Percentiles rank a stretch among this genome's conserved stretches.
Evolutionary conservation across 352 stramenopile species (phyloP).

Genomic region (Aphanomyces astaci): DNA sequence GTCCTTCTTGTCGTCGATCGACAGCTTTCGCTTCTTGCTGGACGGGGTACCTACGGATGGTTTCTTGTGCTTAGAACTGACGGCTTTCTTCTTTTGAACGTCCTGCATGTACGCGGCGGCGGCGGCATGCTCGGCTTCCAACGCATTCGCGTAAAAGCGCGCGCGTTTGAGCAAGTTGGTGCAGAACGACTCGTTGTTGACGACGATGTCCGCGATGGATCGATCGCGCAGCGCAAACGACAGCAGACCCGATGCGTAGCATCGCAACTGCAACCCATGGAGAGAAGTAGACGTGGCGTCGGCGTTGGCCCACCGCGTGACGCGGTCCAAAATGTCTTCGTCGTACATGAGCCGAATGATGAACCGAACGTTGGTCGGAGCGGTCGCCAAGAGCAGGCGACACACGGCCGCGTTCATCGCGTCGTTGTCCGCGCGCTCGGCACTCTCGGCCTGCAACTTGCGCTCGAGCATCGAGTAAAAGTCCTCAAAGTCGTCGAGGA

Average conservation of each 20-base stretch:
- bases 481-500: constrained; percentile 75
- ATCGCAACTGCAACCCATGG: constrained; percentile 34
- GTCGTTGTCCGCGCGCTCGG: constrained; percentile 35
- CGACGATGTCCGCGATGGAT: constrained; percentile 67
- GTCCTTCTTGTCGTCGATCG: constrained; percentile 4
- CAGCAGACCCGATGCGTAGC: constrained; percentile 68
- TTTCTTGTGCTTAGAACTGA: constrained; percentile 3
- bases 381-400: constrained; percentile 62
- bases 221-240: constrained; percentile 70
- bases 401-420: constrained; percentile 47
- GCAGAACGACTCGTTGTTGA: constrained; percentile 63
- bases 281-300: constrained; percentile 29
- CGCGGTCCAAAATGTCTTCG: constrained; percentile 64
- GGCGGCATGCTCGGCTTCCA: constrained; percentile 56
- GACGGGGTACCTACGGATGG: background rate
- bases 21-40: constrained; percentile 11
- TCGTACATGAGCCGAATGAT: constrained; percentile 70
- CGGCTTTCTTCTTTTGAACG: constrained; percentile 1
- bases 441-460: constrained; percentile 53
- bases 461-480: constrained; percentile 74
- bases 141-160: constrained; percentile 64
- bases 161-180: constrained; percentile 66
- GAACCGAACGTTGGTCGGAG: constrained; percentile 59
- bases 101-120: constrained; percentile 77
- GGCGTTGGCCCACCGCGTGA: constrained; percentile 55